A percentile compares a stretch with the other conserved stretches of the same genome.
These are phyloP conservation scores for Cardamine chenopodiifolia DNA, from an alignment of 345 rosid species.

Conservation along the genomic window DNA sequence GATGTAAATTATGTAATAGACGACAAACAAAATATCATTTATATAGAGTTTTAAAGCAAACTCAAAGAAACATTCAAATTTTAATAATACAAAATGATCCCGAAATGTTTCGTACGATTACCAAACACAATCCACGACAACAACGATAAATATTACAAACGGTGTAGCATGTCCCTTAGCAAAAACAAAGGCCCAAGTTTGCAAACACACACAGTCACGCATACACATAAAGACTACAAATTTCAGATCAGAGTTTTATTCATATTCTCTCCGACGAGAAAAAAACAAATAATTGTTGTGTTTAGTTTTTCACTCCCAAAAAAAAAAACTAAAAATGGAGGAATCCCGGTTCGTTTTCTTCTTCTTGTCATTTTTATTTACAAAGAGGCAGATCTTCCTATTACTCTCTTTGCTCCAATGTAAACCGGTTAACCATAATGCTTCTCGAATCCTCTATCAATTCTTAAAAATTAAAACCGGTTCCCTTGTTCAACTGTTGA, in stretches of 20 bases:
- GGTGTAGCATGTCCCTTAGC: slow-evolving; percentile 22
- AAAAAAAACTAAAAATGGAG: neutral
- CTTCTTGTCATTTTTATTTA: slow-evolving; percentile 17
- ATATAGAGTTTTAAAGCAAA: neutral
- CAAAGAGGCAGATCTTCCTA: slow-evolving; percentile 20
- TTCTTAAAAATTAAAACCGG: neutral
- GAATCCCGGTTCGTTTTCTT: neutral
- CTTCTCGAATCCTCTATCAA: slow-evolving; percentile 15
- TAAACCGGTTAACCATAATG: slow-evolving; percentile 25
- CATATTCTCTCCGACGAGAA: slow-evolving; percentile 16
- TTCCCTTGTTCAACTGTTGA: slow-evolving; percentile 2
- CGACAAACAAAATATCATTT: no score
- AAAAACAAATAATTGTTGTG: slow-evolving; percentile 7
- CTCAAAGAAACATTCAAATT: neutral
- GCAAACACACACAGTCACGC: slow-evolving; percentile 28
- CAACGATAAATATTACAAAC: slow-evolving; percentile 11
- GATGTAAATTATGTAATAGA: no score
- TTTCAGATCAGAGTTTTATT: neutral
- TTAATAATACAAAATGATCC: neutral
- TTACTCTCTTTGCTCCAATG: slow-evolving; percentile 23
- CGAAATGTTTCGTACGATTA: neutral
- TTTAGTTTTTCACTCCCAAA: neutral
- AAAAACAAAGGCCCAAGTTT: slow-evolving; percentile 22
- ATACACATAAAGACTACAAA: neutral
- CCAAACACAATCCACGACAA: neutral